phyloP scores from a whole-genome alignment of 805 yeast genomes.

The Wickerhamomyces xylosicus region DNA sequence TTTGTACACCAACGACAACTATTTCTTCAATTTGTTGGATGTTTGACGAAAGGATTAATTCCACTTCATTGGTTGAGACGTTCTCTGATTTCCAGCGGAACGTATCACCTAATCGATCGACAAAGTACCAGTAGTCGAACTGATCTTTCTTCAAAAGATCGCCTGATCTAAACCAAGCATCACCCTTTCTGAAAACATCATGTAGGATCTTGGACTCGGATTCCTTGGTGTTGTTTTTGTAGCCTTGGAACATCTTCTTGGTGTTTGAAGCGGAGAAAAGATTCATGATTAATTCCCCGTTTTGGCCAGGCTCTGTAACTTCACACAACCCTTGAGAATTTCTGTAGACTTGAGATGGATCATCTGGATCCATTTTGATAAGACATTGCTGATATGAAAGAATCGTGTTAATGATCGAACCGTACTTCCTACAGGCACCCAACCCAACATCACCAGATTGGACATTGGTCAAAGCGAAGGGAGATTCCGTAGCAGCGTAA shows the following conservation, averaged over 20 bases:
- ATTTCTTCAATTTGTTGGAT: slow-evolving; percentile 40
- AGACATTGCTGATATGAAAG: slow-evolving; percentile 46
- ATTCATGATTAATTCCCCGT: slow-evolving; percentile 82
- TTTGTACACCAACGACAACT: slow-evolving; percentile 80
- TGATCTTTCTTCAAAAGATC: slow-evolving; percentile 66
- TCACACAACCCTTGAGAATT: slow-evolving; percentile 58
- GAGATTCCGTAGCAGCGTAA: slow-evolving; percentile 90
- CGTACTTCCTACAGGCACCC: slow-evolving; percentile 84
- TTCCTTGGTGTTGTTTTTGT: slow-evolving; percentile 69
- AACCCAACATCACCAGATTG: slow-evolving; percentile 74
- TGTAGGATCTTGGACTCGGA: slow-evolving; percentile 65
- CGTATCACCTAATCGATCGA: slow-evolving; percentile 91
- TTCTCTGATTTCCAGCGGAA: slow-evolving; percentile 96
- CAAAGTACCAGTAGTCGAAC: slow-evolving; percentile 66
- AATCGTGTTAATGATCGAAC: slow-evolving; percentile 41
- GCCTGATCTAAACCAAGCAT: slow-evolving; percentile 86
- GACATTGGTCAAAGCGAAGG: slow-evolving; percentile 73
- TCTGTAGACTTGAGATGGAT: slow-evolving; percentile 60
- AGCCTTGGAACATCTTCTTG: slow-evolving; percentile 82
- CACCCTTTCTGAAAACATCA: slow-evolving; percentile 75
- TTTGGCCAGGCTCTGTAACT: slow-evolving; percentile 45
- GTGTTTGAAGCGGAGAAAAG: slow-evolving; percentile 53
- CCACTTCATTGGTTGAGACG: slow-evolving; percentile 90
- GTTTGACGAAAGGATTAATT: slow-evolving; percentile 47
- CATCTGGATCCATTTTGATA: slow-evolving; percentile 73